Conservation (phyloP, 202 grass and related monocot species). For the Cymbopogon flexuosus region DNA sequence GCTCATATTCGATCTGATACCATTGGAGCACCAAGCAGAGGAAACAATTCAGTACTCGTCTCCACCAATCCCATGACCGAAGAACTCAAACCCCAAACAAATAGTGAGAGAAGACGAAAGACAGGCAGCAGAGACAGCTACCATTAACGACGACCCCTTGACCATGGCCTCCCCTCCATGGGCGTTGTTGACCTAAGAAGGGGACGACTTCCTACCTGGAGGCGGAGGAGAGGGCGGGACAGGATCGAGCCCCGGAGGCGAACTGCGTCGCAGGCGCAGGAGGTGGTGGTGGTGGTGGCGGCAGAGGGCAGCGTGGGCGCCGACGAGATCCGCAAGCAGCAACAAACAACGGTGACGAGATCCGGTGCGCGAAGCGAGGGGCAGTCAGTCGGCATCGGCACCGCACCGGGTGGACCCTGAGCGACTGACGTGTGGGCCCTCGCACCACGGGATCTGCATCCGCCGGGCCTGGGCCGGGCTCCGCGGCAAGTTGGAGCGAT, state of each 20-base stretch:
- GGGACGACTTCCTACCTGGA: neutral
- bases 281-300: neutral
- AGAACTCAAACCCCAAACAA: neutral
- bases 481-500: too few relatives aligned
- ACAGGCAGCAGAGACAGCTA: too few relatives aligned
- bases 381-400: neutral
- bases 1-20: neutral
- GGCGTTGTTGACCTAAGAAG: neutral
- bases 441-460: too few relatives aligned
- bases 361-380: neutral
- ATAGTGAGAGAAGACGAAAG: neutral
- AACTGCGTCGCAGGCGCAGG: neutral
- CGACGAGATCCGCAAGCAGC: neutral
- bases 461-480: too few relatives aligned
- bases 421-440: neutral
- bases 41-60: neutral
- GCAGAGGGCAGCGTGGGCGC: neutral
- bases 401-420: neutral
- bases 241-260: neutral
- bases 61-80: neutral
- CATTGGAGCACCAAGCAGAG: neutral
- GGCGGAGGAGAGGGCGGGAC: neutral
- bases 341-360: neutral
- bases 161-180: neutral
- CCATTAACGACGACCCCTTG: too few relatives aligned